Conservation (phyloP, 2,329 filamentous ascomycete genomes). For the Microdochium trichocladiopsis region DNA sequence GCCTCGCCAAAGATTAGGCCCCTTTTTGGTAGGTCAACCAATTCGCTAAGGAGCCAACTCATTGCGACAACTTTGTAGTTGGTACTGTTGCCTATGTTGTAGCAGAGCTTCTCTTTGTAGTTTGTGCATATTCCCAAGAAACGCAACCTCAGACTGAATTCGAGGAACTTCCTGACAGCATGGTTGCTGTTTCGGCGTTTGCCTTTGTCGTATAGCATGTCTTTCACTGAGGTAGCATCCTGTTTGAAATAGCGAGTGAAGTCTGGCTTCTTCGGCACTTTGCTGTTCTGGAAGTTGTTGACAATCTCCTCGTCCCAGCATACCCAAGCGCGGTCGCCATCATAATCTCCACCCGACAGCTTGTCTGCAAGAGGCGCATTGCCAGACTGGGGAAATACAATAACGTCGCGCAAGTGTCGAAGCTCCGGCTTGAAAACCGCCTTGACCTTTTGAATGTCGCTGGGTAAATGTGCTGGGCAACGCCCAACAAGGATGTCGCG, state of each 20-base stretch:
- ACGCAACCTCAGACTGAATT: constrained; percentile 48
- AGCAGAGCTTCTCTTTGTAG: constrained; percentile 56
- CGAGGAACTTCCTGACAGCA: constrained; percentile 35
- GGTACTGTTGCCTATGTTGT: constrained; percentile 45
- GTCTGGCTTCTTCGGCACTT: constrained; percentile 34
- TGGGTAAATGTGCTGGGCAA: constrained; percentile 61
- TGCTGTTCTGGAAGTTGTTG: constrained; percentile 56
- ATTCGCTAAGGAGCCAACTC: constrained; percentile 41
- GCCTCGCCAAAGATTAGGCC: constrained; percentile 38
- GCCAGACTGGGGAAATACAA: constrained; percentile 67
- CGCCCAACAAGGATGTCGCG: constrained; percentile 61
- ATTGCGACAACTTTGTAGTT: constrained; percentile 36
- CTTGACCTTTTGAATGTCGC: constrained; percentile 65
- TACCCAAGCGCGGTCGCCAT: constrained; percentile 72
- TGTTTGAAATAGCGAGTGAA: constrained; percentile 1
- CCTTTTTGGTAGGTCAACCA: constrained; percentile 54
- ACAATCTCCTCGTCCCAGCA: constrained; percentile 67
- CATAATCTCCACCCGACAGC: constrained; percentile 74
- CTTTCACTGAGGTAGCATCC: not conserved
- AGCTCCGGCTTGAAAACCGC: constrained; percentile 53
- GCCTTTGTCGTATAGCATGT: not conserved
- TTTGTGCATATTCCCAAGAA: constrained; percentile 59
- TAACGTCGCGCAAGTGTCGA: constrained; percentile 65
- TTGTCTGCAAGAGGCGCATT: constrained; percentile 57
- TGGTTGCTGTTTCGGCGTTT: not conserved